phyloP scores from a whole-genome alignment of 2,329 filamentous ascomycete genomes.

The Dactylellina parvicollis region DNA sequence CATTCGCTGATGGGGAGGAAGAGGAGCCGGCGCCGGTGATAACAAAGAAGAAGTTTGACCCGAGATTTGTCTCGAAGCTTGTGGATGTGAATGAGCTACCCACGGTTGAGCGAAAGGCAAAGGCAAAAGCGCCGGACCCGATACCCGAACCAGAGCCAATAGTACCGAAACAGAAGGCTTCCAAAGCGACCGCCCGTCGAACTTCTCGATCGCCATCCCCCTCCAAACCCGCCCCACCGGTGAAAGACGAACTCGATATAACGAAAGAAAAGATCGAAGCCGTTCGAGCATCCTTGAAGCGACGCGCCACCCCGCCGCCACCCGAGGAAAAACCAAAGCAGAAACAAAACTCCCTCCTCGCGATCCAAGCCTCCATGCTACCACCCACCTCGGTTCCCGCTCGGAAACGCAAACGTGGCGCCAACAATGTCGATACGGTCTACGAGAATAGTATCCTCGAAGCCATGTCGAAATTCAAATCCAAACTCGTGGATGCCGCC shows the following conservation, averaged over 20 bases:
- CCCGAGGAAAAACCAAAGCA: slow-evolving; percentile 56
- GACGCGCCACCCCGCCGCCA: slow-evolving; percentile 46
- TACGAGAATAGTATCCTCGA: slow-evolving; percentile 74
- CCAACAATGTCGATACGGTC: slow-evolving; percentile 65
- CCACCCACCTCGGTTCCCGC: slow-evolving; percentile 76
- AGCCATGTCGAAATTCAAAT: slow-evolving; percentile 80
- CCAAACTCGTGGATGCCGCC: slow-evolving; percentile 72
- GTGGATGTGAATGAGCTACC: slow-evolving; percentile 45
- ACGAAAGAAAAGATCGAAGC: slow-evolving; percentile 51
- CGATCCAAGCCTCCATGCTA: slow-evolving; percentile 70
- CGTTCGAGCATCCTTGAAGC: slow-evolving; percentile 47
- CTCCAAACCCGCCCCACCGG: slow-evolving; percentile 16
- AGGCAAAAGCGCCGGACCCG: slow-evolving; percentile 7
- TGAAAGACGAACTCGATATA: slow-evolving; percentile 24
- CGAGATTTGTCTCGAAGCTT: slow-evolving; percentile 44
- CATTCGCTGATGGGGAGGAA: slow-evolving; percentile 74
- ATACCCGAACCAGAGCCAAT: slow-evolving; percentile 11
- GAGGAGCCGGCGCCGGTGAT: slow-evolving; percentile 57
- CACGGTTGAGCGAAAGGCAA: slow-evolving; percentile 15
- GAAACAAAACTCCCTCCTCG: slow-evolving; percentile 65
- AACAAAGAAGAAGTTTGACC: slow-evolving; percentile 53
- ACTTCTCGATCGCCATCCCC: slow-evolving; percentile 35
- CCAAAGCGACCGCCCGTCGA: slow-evolving; percentile 3
- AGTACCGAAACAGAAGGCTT: slow-evolving; percentile 16
- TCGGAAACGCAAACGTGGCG: slow-evolving; percentile 74